Conservation (phyloP, 1,284 basidiomycete genomes). For the Leccinum griseonigrum region DNA sequence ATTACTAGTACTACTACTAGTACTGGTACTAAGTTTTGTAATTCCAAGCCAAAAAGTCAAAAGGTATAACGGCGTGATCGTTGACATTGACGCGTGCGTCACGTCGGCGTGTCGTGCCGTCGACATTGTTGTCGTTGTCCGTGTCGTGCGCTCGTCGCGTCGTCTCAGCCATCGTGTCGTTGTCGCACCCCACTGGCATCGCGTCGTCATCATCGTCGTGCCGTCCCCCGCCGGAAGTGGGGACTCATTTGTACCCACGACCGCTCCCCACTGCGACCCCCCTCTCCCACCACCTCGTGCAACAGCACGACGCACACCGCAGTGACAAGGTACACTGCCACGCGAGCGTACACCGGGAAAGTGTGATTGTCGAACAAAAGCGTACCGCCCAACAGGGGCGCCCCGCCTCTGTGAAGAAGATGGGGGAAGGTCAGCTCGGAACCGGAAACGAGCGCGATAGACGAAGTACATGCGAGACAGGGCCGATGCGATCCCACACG, state of each 20-base stretch:
- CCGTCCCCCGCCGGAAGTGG: background rate
- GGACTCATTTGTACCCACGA: background rate
- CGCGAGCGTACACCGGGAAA: slow-evolving; percentile 79
- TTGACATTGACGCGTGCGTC: no score
- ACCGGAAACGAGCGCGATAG: background rate
- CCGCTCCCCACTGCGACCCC: background rate
- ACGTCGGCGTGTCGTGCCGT: no score
- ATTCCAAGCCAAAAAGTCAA: no score
- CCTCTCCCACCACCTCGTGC: slow-evolving; percentile 31
- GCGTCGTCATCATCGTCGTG: no score
- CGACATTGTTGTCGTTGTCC: no score
- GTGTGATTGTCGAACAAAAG: slow-evolving; percentile 71
- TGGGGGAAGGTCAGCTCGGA: background rate
- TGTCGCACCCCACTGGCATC: no score
- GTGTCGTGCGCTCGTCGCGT: no score
- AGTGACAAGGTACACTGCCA: slow-evolving; percentile 67
- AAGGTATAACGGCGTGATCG: no score
- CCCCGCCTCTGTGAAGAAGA: slow-evolving; percentile 65
- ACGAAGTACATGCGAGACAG: slow-evolving; percentile 75
- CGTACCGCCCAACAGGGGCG: slow-evolving; percentile 82
- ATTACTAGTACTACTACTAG: no score
- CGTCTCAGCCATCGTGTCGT: no score
- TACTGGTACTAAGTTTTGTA: no score
- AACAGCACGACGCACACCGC: slow-evolving; percentile 68
- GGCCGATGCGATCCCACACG: slow-evolving; percentile 88